A percentile compares a stretch with the other conserved stretches of the same genome.
Evolutionary conservation across 2,329 filamentous ascomycete species (phyloP).

Genomic region (Zymoseptoria passerinii): DNA sequence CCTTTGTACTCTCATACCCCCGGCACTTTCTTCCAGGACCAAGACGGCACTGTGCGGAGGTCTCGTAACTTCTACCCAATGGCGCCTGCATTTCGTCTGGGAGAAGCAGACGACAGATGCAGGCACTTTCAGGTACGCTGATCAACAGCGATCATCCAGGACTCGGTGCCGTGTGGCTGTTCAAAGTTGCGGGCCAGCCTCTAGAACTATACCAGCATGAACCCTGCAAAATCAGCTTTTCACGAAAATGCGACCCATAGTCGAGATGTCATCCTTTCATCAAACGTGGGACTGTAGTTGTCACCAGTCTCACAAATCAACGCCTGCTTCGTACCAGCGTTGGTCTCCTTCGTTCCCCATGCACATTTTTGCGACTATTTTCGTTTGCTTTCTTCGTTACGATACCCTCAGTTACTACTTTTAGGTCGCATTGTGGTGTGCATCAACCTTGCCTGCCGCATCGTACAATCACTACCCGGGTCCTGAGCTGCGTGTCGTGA

Average conservation of each 20-base stretch:
- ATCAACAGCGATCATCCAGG: neutral
- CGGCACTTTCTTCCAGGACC: neutral
- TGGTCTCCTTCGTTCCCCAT: neutral
- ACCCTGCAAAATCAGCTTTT: neutral
- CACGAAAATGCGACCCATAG: neutral
- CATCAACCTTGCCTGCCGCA: neutral
- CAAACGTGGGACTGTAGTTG: neutral
- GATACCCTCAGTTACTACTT: neutral
- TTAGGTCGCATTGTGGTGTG: neutral
- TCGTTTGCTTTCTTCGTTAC: neutral
- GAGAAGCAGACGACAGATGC: neutral
- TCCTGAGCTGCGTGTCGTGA: neutral
- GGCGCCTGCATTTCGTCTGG: neutral
- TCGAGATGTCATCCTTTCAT: neutral
- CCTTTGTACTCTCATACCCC: neutral
- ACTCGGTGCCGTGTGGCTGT: neutral
- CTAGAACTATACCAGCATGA: neutral
- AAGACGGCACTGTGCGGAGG: neutral
- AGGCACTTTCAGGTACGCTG: neutral
- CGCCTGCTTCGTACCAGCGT: neutral
- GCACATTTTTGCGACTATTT: neutral
- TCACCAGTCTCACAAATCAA: neutral
- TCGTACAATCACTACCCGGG: neutral
- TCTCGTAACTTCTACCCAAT: neutral
- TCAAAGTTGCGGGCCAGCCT: neutral